Percentiles rank a stretch among this genome's conserved stretches.
Evolutionary conservation across 352 stramenopile species (phyloP).

Genomic region (Phytophthora citricola): DNA sequence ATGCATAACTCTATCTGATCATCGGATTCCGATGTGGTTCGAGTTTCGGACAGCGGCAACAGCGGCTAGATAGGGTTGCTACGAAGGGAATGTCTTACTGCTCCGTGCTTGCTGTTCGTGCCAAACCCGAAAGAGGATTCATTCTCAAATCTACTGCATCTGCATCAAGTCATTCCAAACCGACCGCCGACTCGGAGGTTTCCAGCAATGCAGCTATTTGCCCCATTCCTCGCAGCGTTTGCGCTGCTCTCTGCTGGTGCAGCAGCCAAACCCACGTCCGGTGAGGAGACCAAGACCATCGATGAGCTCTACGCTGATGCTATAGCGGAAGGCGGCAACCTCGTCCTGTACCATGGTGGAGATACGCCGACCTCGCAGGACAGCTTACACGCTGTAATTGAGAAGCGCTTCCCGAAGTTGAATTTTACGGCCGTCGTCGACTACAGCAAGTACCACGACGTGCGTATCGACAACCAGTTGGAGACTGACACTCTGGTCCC

Average conservation of each 20-base stretch:
- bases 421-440: slow-evolving; percentile 27
- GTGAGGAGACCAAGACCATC: slow-evolving; percentile 49
- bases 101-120: neutral
- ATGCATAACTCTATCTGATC: neutral
- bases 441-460: slow-evolving; percentile 67
- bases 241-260: slow-evolving; percentile 5
- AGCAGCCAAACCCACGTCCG: neutral
- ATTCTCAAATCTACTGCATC: slow-evolving; percentile 19
- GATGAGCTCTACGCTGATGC: slow-evolving; percentile 53
- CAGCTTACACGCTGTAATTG: no score
- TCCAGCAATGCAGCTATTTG: slow-evolving; percentile 18
- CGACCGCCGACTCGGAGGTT: neutral
- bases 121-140: neutral
- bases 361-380: slow-evolving; percentile 22
- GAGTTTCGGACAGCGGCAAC: neutral
- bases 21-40: neutral
- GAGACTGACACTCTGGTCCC: slow-evolving; percentile 50
- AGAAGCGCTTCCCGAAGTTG: no score
- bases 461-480: slow-evolving; percentile 69
- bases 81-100: no score
- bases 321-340: slow-evolving; percentile 51
- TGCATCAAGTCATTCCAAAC: slow-evolving; percentile 6
- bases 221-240: neutral
- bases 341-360: slow-evolving; percentile 47
- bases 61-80: neutral